Evolutionary conservation across 1,284 basidiomycete species (phyloP).

Genomic region (Naganishia sp.): DNA sequence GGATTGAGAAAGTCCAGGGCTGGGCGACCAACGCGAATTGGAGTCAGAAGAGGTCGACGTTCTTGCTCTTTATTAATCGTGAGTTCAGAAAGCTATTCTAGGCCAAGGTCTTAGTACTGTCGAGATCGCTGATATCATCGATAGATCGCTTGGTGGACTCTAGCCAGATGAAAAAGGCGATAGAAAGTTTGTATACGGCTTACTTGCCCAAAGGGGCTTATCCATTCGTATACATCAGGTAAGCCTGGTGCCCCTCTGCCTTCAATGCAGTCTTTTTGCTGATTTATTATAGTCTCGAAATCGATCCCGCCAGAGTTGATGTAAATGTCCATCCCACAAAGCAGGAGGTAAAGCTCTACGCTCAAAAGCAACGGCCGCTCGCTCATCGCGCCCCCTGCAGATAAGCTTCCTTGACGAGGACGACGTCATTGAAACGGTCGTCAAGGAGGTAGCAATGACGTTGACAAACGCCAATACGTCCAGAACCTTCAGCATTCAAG

Average conservation of each 20-base stretch:
- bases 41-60: conserved; percentile 72
- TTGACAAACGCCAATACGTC: conserved; percentile 68
- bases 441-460: conserved; percentile 68
- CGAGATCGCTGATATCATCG: not conserved
- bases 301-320: conserved; percentile 86
- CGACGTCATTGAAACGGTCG: conserved; percentile 75
- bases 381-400: conserved; percentile 33
- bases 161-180: conserved; percentile 75
- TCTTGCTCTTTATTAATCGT: conserved; percentile 98
- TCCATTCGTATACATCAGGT: conserved; percentile 93
- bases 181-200: conserved; percentile 81
- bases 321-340: conserved; percentile 99
- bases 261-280: not conserved
- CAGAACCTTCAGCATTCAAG: conserved; percentile 80
- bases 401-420: conserved; percentile 96
- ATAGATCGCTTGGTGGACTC: conserved; percentile 93
- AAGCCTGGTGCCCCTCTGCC: conserved; percentile 25
- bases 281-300: conserved; percentile 62
- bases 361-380: not conserved
- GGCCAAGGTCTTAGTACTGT: not conserved
- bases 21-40: conserved; percentile 87
- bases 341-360: conserved; percentile 62
- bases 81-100: conserved; percentile 41
- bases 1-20: conserved; percentile 63
- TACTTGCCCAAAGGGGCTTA: conserved; percentile 88